A percentile compares a stretch with the other conserved stretches of the same genome.
Evolutionary conservation across 345 rosid genomes (phyloP).

Genomic region (Eucalyptus brandiana): DNA sequence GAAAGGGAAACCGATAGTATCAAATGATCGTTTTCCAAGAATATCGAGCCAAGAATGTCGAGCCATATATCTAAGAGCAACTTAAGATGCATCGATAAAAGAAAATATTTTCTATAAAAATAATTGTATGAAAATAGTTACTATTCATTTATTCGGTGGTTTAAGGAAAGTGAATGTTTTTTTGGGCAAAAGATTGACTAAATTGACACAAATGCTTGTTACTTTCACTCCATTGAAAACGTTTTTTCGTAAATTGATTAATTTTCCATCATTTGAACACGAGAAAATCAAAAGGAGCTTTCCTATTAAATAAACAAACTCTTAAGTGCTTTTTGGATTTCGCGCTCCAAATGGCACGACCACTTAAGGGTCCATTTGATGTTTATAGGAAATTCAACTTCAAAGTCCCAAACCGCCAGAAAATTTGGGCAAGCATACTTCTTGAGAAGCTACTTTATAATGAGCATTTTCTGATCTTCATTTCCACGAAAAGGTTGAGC

Average conservation of each 20-base stretch:
- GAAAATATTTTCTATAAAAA: no score
- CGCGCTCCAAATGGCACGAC: background rate
- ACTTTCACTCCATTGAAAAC: background rate
- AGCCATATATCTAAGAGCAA: background rate
- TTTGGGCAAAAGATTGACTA: no score
- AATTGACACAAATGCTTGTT: no score
- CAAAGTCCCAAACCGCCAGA: background rate
- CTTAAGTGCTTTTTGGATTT: background rate
- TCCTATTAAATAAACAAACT: no score
- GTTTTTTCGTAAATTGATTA: fast-evolving
- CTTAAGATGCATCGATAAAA: background rate
- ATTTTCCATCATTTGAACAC: background rate
- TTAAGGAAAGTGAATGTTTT: no score
- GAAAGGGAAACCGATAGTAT: background rate
- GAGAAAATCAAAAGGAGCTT: no score
- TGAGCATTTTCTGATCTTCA: background rate
- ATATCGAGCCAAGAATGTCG: background rate
- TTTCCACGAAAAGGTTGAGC: background rate
- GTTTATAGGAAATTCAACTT: background rate
- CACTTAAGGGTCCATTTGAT: no score
- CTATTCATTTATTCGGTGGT: no score
- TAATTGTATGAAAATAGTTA: no score
- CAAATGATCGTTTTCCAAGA: background rate
- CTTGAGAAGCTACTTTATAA: background rate
- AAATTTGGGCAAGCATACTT: background rate